These are phyloP conservation scores for Cairneyella variabilis DNA, from an alignment of 495 filamentous ascomycete species.

Conservation along the genomic window DNA sequence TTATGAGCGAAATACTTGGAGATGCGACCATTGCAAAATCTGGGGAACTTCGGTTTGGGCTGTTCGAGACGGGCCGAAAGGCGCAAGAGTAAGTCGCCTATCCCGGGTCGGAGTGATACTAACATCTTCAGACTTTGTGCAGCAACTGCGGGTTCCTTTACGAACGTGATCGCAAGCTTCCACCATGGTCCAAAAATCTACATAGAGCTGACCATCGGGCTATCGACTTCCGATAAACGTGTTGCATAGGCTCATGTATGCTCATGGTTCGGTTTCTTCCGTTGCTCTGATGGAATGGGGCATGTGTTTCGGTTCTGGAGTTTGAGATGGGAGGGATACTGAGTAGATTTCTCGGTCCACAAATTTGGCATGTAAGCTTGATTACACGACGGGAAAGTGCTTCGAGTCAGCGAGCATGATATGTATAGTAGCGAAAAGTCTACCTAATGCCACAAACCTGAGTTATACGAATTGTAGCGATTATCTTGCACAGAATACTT, in stretches of 20 bases:
- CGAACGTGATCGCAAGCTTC: constrained; percentile 80
- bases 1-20: constrained; percentile 79
- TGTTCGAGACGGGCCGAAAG: constrained; percentile 85
- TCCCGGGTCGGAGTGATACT: constrained; percentile 9
- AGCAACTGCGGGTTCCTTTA: constrained; percentile 89
- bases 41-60: constrained; percentile 92
- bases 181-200: constrained; percentile 78
- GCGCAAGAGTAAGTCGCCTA: constrained; percentile 66
- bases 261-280: constrained; percentile 1
- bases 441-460: too few species aligned
- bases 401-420: background rate
- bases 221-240: constrained; percentile 19
- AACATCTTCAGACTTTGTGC: constrained; percentile 69
- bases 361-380: background rate
- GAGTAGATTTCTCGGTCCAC: background rate
- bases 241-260: background rate
- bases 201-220: constrained; percentile 45
- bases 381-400: background rate
- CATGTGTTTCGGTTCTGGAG: constrained; percentile 15
- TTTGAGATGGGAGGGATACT: constrained; percentile 1
- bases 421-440: background rate
- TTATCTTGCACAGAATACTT: too few species aligned
- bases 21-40: constrained; percentile 84
- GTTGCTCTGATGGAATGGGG: constrained; percentile 7
- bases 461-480: too few species aligned